These are phyloP conservation scores for Bryum argenteum DNA, from an alignment of 225 moss, liverwort and hornwort species.

Conservation along the genomic window DNA sequence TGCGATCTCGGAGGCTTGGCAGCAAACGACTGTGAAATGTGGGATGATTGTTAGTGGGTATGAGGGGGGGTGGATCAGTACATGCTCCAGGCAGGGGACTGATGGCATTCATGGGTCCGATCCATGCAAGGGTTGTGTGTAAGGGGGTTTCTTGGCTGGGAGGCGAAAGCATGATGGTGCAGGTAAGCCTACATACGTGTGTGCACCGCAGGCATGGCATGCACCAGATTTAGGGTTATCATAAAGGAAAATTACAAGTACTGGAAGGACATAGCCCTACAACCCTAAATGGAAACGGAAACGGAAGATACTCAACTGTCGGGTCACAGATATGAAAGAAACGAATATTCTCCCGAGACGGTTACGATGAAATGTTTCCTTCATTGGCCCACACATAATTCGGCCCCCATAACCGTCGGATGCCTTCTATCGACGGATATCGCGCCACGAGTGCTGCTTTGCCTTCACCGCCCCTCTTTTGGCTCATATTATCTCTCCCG, in stretches of 20 bases:
- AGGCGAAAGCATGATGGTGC: slow-evolving; percentile 26
- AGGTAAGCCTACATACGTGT: slow-evolving; percentile 35
- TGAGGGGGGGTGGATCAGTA: neutral
- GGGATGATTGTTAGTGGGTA: neutral
- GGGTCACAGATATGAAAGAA: slow-evolving; percentile 4
- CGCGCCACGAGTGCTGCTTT: neutral
- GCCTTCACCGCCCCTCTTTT: neutral
- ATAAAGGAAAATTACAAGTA: neutral
- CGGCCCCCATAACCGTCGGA: neutral
- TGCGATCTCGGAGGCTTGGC: neutral
- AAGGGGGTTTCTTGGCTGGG: slow-evolving; percentile 19
- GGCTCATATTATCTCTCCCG: neutral
- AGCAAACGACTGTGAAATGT: neutral
- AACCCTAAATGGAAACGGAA: neutral
- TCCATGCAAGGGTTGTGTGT: slow-evolving; percentile 17
- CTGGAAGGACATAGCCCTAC: neutral
- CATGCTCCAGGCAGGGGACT: slow-evolving; percentile 5
- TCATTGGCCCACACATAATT: neutral
- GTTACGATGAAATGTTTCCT: neutral
- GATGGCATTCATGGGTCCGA: slow-evolving; percentile 13
- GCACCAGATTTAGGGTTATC: neutral
- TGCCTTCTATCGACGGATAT: neutral
- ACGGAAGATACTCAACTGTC: slow-evolving; percentile 1
- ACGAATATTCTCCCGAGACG: slow-evolving; percentile 10
- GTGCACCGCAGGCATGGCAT: slow-evolving; percentile 20